These are phyloP conservation scores for Candida dubliniensis DNA, from an alignment of 1,139 yeast genomes.

Conservation along the genomic window DNA sequence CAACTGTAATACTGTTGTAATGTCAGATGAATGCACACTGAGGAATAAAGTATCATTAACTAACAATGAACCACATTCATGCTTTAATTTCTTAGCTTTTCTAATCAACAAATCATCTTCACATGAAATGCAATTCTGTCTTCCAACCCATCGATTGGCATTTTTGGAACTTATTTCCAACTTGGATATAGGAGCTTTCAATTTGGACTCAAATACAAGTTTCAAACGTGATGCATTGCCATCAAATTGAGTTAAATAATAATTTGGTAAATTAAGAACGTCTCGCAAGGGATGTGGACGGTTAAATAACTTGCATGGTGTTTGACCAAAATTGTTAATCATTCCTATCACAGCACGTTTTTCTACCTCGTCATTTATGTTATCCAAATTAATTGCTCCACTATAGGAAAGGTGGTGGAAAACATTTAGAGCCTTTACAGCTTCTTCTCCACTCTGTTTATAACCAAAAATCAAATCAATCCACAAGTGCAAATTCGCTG, in stretches of 20 bases:
- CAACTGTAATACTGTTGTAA: constrained; percentile 35
- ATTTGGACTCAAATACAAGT: constrained; percentile 37
- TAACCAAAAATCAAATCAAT: constrained; percentile 79
- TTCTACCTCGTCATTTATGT: constrained; percentile 69
- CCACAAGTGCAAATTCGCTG: constrained; percentile 75
- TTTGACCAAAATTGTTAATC: constrained; percentile 88
- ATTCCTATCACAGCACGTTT: constrained; percentile 75
- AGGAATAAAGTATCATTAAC: constrained; percentile 45
- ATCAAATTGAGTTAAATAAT: constrained; percentile 29
- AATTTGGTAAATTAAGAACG: constrained; percentile 35
- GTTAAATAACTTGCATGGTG: constrained; percentile 69
- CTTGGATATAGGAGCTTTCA: constrained; percentile 35
- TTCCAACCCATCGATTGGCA: constrained; percentile 46
- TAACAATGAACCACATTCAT: constrained; percentile 35
- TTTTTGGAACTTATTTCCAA: constrained; percentile 38
- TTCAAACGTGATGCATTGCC: constrained; percentile 23
- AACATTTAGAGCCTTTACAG: constrained; percentile 65
- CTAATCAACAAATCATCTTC: constrained; percentile 44
- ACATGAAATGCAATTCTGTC: constrained; percentile 38
- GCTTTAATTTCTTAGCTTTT: constrained; percentile 24
- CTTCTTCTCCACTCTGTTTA: constrained; percentile 72
- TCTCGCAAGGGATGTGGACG: constrained; percentile 61
- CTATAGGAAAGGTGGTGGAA: constrained; percentile 80
- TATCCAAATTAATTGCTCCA: constrained; percentile 77
- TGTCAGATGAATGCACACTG: constrained; percentile 39